These are phyloP conservation scores for Fusarium keratoplasticum DNA, from an alignment of 2,329 filamentous ascomycete species.

Conservation along the genomic window DNA sequence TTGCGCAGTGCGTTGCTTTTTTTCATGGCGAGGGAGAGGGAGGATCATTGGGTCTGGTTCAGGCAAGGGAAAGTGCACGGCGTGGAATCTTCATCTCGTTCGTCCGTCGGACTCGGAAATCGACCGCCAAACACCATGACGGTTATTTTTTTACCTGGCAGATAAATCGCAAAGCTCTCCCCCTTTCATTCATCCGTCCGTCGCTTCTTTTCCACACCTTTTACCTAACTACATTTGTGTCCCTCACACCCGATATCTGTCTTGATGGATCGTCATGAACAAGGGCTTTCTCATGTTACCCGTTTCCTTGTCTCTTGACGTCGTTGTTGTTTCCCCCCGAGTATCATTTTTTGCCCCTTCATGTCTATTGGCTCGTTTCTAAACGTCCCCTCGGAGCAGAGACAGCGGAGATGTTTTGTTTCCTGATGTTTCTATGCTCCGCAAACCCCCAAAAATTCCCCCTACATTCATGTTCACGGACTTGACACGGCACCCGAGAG, in stretches of 20 bases:
- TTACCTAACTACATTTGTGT: constrained; percentile 33
- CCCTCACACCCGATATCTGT: constrained; percentile 26
- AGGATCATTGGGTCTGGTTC: constrained; percentile 53
- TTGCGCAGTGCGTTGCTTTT: constrained; percentile 52
- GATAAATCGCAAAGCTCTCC: constrained; percentile 46
- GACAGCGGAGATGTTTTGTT: constrained; percentile 28
- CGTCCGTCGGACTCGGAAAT: constrained; percentile 42
- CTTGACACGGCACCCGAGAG: constrained; percentile 6
- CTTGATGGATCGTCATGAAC: constrained; percentile 45
- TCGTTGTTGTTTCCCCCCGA: constrained; percentile 37
- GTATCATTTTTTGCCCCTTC: constrained; percentile 5
- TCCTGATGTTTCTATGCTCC: constrained; percentile 19
- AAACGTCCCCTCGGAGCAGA: constrained; percentile 20
- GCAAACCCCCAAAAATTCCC: constrained; percentile 20
- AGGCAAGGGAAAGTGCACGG: constrained; percentile 53
- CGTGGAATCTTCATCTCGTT: constrained; percentile 50
- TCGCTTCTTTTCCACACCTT: constrained; percentile 27
- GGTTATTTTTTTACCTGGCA: constrained; percentile 44
- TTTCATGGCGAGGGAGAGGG: constrained; percentile 50
- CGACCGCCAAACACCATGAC: constrained; percentile 39
- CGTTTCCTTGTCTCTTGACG: constrained; percentile 30
- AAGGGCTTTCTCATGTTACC: constrained; percentile 46
- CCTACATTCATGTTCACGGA: constrained; percentile 29
- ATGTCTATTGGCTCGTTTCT: constrained; percentile 37
- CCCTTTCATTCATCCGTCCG: constrained; percentile 32